Conservation (phyloP, 176 grass and related monocot species). For the Lolium multiflorum region DNA sequence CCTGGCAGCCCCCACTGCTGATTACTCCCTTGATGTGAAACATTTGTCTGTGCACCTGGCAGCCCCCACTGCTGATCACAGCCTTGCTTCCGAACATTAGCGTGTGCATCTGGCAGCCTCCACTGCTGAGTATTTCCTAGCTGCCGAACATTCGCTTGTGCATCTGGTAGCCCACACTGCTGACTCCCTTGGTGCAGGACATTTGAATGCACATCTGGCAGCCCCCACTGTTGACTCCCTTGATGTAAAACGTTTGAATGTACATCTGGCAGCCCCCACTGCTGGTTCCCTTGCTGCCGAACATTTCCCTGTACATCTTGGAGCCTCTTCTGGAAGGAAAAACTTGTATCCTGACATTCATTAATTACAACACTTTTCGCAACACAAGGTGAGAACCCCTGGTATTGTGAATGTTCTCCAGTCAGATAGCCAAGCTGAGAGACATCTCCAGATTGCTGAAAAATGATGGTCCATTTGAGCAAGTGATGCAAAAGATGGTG, state of each 20-base stretch:
- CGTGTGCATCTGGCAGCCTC: not conserved
- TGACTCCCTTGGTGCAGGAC: not conserved
- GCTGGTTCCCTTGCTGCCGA: not conserved
- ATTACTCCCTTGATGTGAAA: not conserved
- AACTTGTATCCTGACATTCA: slow-evolving; percentile 9
- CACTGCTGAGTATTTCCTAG: slow-evolving; percentile 10
- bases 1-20: not conserved
- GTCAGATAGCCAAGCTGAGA: slow-evolving; percentile 16
- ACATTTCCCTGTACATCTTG: slow-evolving; percentile 8
- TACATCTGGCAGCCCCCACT: not conserved
- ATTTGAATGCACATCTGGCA: not conserved
- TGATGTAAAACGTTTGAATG: not conserved
- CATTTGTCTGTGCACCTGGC: not conserved
- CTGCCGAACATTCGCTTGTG: not conserved
- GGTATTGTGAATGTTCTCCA: slow-evolving; percentile 33
- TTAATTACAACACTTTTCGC: slow-evolving; percentile 18
- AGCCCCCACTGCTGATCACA: not conserved
- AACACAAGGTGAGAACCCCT: not conserved
- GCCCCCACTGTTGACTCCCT: not conserved
- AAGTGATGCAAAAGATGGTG: not conserved
- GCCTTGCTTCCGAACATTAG: not conserved
- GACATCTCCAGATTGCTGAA: slow-evolving; percentile 28
- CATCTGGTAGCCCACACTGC: not conserved
- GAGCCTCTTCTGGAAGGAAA: not conserved
- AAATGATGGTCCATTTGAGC: not conserved